Base-by-base conservation (phyloP, 345 rosid genomes). In the Garcia nutans region DNA sequence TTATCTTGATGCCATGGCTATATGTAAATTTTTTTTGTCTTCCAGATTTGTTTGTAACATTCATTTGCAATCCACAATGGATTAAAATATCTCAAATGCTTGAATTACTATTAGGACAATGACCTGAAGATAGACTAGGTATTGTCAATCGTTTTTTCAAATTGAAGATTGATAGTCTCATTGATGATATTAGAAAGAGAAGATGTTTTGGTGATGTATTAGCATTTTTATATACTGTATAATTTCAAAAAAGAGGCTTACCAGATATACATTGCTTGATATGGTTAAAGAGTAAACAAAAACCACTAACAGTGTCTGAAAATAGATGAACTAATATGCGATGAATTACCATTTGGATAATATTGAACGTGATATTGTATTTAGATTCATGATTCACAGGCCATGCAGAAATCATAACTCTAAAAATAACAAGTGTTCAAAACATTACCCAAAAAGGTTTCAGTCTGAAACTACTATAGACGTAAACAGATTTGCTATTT, bases 21-120 rank as follows among this genome's bases (percentile, higher is more conserved):
- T 13, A 16, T 55, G 23, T 6, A 55, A 8, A 19, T 55, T 55
- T 55, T 55, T 17, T 16, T 6, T 23, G 19, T 19, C 58, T 9
- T 55, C n/a, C n/a, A n/a, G 6, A 55, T 55, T 0, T 55, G 0
- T 55, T 55, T 7, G 6, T 55, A 55, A 55, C 58, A 0, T 55
- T 55, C 7, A 55, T 9, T 1, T 55, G 6, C 1, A 55, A 55
- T 20, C 58, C 58, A 17, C 2, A 1, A 12, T 20, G 72, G 66
- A 0, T 1, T 2, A 3, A 66, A 3, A 75, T 75, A 0, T 0
- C 0, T 0, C 3, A 12, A 23, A 37, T 20, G 3, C n/a, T 75
- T 0, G 5, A 5, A 0, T 10, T 22, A 3, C 11, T 0, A 1
- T n/a, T 0, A 0, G 0, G 9, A 0, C 13, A 66, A 6, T 31